Conservation (phyloP, 2,329 filamentous ascomycete genomes). For the Cryphonectria parasitica region DNA sequence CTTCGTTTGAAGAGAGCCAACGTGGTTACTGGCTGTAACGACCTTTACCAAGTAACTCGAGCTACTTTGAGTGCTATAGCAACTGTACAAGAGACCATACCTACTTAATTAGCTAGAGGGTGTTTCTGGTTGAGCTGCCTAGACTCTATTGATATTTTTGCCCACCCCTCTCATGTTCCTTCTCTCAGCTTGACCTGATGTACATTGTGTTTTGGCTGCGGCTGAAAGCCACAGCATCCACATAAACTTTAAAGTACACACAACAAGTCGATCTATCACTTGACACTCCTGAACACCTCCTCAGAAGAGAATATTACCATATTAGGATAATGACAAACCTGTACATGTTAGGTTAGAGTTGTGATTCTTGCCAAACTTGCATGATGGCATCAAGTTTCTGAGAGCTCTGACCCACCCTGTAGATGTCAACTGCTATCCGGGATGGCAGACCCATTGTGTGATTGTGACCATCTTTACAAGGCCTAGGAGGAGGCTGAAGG, state of each 20-base stretch:
- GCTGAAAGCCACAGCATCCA: neutral
- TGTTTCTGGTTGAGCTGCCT: neutral
- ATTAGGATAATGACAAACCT: neutral
- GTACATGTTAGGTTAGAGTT: neutral
- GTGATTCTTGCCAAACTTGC: neutral
- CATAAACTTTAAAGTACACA: neutral
- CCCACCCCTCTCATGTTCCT: neutral
- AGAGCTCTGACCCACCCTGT: neutral
- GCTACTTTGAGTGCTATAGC: neutral
- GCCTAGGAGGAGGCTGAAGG: neutral
- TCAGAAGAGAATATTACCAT: neutral
- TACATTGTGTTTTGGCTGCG: neutral
- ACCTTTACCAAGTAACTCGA: too few relatives aligned
- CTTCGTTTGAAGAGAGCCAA: too few relatives aligned
- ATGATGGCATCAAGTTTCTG: neutral
- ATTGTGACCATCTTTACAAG: neutral
- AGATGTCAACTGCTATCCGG: neutral
- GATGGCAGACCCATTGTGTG: neutral
- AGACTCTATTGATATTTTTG: neutral
- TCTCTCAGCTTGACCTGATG: neutral
- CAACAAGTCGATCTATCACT: neutral
- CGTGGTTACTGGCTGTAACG: too few relatives aligned
- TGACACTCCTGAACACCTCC: neutral
- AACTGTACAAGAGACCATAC: neutral
- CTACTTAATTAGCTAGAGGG: neutral